A percentile compares a stretch with the other conserved stretches of the same genome.
These are phyloP conservation scores for Cucumis melo DNA, from an alignment of 306 rosid genomes.

Conservation along the genomic window DNA sequence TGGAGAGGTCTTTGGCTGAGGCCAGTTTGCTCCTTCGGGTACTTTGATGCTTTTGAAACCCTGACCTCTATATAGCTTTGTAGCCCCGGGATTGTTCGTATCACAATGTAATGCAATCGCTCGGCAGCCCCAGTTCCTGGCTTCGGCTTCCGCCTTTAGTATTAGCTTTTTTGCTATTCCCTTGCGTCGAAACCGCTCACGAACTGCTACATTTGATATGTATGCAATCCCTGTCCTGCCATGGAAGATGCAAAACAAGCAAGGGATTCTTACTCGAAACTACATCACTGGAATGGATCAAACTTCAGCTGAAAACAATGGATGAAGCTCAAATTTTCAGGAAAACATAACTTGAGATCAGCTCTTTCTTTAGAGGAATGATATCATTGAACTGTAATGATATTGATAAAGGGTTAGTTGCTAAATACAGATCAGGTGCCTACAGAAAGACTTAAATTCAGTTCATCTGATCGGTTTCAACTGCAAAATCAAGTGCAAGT, in stretches of 20 bases:
- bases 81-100: slow-evolving; percentile 57
- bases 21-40: slow-evolving; percentile 96
- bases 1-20: slow-evolving; percentile 85
- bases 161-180: slow-evolving; percentile 79
- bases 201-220: slow-evolving; percentile 88
- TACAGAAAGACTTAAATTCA: not conserved
- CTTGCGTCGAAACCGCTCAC: slow-evolving; percentile 63
- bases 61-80: slow-evolving; percentile 64
- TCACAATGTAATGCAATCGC: slow-evolving; percentile 87
- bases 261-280: not conserved
- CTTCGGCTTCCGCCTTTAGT: slow-evolving; percentile 78
- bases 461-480: not conserved
- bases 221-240: slow-evolving; percentile 92
- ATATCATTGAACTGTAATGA: not conserved
- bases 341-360: not conserved
- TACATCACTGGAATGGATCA: not conserved
- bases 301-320: not conserved
- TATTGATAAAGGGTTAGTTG: not conserved
- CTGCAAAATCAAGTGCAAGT: not conserved
- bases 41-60: slow-evolving; percentile 72
- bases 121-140: slow-evolving; percentile 85
- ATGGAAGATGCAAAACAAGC: not conserved
- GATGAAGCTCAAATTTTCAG: not conserved
- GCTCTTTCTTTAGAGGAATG: not conserved
- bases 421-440: not conserved